These are phyloP conservation scores for Mastigamoeba balamuthi DNA, from an alignment of 78 protist genomes.

Conservation along the genomic window DNA sequence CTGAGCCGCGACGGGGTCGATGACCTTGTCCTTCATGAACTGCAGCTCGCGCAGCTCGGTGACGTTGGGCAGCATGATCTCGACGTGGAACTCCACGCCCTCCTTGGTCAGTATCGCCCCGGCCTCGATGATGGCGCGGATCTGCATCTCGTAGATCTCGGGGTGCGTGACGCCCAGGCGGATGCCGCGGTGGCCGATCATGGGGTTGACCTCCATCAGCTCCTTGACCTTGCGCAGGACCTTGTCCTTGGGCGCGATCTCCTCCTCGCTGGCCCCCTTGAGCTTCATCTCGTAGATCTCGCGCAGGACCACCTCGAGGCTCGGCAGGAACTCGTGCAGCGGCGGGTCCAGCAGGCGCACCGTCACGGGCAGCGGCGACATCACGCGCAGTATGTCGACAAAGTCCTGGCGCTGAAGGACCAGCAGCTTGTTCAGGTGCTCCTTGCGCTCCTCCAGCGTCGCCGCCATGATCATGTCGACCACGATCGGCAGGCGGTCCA, in stretches of 20 bases:
- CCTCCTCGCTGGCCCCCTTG: constrained; percentile 1
- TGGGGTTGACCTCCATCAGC: constrained; percentile 67
- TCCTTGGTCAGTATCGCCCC: constrained; percentile 1
- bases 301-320: not conserved
- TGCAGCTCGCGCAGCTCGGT: constrained; percentile 21
- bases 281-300: not conserved
- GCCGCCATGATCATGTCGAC: constrained; percentile 65
- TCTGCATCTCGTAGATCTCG: constrained; percentile 66
- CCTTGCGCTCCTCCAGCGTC: constrained; percentile 6
- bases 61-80: constrained; percentile 44
- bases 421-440: constrained; percentile 45
- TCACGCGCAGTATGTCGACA: constrained; percentile 33
- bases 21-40: not conserved
- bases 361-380: constrained; percentile 47
- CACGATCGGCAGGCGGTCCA: constrained; percentile 25
- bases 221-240: not conserved
- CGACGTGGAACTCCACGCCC: constrained; percentile 13
- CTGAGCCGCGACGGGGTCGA: not conserved
- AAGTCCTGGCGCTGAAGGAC: constrained; percentile 35
- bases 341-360: constrained; percentile 85
- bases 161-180: constrained; percentile 66
- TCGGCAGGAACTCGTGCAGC: constrained; percentile 74
- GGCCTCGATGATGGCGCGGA: constrained; percentile 57
- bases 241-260: constrained; percentile 11
- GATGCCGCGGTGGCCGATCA: constrained; percentile 81